Evolutionary conservation across 768 basidiomycete species (phyloP), one percentile per base, ranked within the genome.

Genomic region (Harrya chromipes): DNA sequence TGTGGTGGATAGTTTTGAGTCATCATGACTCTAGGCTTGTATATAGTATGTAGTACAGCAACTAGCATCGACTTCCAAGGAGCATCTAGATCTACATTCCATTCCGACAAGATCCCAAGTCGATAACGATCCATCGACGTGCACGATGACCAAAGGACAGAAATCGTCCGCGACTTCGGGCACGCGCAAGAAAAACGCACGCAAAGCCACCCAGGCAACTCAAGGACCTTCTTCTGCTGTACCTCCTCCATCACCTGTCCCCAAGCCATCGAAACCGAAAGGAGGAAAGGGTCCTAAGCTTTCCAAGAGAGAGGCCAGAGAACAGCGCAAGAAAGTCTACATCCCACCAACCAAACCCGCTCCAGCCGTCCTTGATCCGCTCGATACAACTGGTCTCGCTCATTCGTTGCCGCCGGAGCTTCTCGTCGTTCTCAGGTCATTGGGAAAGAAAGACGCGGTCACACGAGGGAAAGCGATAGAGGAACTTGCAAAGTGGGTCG

Each of bases 161-260:
- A 91, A 89, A 63, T 88, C 87, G 4, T 94, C 91, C 4, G 92
- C 93, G 20, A 76, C 84, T 0, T 83, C 90, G 1, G 90, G 73
- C 5, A 97, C 94, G 9, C 82, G 94, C 52, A 97, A 95, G 76
- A 98, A 97, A 69, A 90, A 95, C 65, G 88, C 88, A 14, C 82
- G 86, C 52, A 94, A 88, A 63, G 77, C 82, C 1, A 74, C 74
- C 14, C 73, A 68, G 39, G 46, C 61, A 19, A 13, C 26, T 9
- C 55, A 60, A 17, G 62, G 47, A 40, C 31, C 57, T 17, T 43
- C 61, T 12, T 35, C 57, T 6, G 40, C 55, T 43, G 43, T 29
- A 31, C 64, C 65, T 9, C 57, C 66, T 29, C 73, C 75, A 35
- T 73, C 74, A 16, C 65, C 71, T 7, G 49, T 67, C 14, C 67